Conservation (phyloP, 176 grass and related monocot species). For the Urochloa ruziziensis region DNA sequence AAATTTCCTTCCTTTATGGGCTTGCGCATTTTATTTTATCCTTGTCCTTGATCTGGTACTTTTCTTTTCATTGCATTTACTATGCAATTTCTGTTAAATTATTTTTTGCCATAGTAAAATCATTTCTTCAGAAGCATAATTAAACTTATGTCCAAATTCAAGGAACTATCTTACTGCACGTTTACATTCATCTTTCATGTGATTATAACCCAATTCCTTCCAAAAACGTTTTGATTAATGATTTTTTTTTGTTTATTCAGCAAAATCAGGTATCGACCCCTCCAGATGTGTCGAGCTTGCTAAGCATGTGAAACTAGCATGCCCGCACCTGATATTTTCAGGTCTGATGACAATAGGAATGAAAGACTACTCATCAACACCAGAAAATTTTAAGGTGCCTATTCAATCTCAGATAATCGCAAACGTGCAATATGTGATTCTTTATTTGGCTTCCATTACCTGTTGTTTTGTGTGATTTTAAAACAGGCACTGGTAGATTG, state of each 20-base stretch:
- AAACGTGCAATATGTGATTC: not conserved
- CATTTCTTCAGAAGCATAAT: not conserved
- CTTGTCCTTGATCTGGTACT: not conserved
- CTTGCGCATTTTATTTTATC: not conserved
- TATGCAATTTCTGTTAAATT: not conserved
- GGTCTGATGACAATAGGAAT: conserved; percentile 95
- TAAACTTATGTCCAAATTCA: not conserved
- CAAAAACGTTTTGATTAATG: not conserved
- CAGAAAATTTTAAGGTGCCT: conserved; percentile 82
- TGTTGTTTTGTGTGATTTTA: conserved; percentile 8
- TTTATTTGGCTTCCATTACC: not conserved
- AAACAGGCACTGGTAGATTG: conserved; percentile 61
- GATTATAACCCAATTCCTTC: not conserved
- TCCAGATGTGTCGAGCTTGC: conserved; percentile 66
- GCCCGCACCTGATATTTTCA: conserved; percentile 79
- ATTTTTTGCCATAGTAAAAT: not conserved
- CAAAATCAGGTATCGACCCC: conserved; percentile 87
- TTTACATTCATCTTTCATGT: not conserved
- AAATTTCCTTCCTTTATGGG: not conserved
- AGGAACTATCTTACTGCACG: not conserved
- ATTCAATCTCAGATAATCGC: not conserved
- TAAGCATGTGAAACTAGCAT: conserved; percentile 69
- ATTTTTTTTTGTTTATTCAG: conserved; percentile 42
- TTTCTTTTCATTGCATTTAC: not conserved
- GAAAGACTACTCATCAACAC: conserved; percentile 81